phyloP scores from a whole-genome alignment of 139 green algal species.

The Trebouxia sp. region DNA sequence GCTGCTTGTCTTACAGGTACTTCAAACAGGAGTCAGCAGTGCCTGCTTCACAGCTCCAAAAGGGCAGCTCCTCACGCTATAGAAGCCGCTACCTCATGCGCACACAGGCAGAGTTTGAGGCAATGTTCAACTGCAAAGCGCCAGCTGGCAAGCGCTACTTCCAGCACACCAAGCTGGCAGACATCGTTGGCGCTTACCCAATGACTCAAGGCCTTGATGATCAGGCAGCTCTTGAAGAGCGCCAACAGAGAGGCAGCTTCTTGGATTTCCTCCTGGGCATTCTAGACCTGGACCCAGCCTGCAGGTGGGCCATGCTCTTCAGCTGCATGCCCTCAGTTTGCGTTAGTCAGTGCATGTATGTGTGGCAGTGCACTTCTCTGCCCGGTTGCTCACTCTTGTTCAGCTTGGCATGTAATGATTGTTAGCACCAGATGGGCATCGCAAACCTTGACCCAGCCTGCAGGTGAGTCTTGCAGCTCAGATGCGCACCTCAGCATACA shows the following conservation, averaged over 20 bases:
- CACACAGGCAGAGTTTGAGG: slow-evolving; percentile 30
- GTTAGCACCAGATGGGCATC: too few species aligned
- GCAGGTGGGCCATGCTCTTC: slow-evolving; percentile 61
- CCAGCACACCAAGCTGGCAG: slow-evolving; percentile 67
- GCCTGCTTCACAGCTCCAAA: not conserved
- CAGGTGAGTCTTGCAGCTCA: too few species aligned
- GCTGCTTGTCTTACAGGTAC: not conserved
- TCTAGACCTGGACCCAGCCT: slow-evolving; percentile 74
- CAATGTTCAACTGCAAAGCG: slow-evolving; percentile 20
- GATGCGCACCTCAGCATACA: too few species aligned
- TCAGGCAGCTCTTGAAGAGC: slow-evolving; percentile 36
- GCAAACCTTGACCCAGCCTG: slow-evolving; percentile 75
- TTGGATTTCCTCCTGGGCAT: slow-evolving; percentile 79
- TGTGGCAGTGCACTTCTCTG: not conserved
- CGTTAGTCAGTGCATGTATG: not conserved
- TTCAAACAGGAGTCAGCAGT: not conserved
- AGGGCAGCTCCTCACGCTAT: not conserved
- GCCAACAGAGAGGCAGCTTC: slow-evolving; percentile 64
- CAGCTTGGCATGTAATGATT: too few species aligned
- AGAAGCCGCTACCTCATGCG: not conserved
- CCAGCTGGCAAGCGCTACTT: slow-evolving; percentile 90
- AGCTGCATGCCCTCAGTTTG: not conserved
- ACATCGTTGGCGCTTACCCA: slow-evolving; percentile 84
- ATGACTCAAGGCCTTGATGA: slow-evolving; percentile 53
- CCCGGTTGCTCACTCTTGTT: not conserved